Base-by-base conservation (phyloP, 2,329 filamentous ascomycete species). In the Aureobasidium sp. region DNA sequence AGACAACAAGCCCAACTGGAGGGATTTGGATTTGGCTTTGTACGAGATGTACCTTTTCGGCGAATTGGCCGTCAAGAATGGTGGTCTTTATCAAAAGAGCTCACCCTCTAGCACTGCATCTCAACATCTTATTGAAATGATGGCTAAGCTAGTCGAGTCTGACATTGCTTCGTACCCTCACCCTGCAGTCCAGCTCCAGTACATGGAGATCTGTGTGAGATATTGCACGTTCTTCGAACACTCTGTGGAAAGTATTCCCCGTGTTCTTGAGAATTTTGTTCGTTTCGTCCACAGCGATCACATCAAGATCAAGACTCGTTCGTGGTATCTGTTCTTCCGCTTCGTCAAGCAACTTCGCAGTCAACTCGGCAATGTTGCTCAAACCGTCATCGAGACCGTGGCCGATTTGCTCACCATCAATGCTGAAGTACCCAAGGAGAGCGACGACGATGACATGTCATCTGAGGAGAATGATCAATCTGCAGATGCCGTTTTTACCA, bases 131-230 rank as follows among this genome's bases (percentile, higher is more conserved):
- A 84, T 92, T 62, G 87, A 87, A 63, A 96, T 99, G 89, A 96
- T 99, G 89, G 82, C 85, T 68, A 92, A 90, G 77, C 93, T 99
- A 90, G 89, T 97, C 60, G 88, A 94, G 73, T 96, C 91, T 66
- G 91, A 90, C 67, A 88, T 97, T 67, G 87, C 90, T 63, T 88
- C 82, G 47, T 95, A 93, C 74, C 85, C 87, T 16, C 94, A 97
- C 72, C 93, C 94, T 1, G 91, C 92, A 16, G 92, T 97, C 57
- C 85, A 97, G 65, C 81, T 99, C 27, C 91, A 97, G 75, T 99
- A 96, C 71, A 97, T 99, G 92, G 94, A 99, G 74, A 96, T 96
- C 39, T 96, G 92, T 73, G 92, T 96, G 61, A 87, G 94, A 55
- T 99, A 99, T 75, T 90, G 88, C 72, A 84, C 86, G 32, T 96